Evolutionary conservation across 345 rosid genomes (phyloP), one percentile per base, ranked within the genome.

Genomic region (Raphanus sativus): DNA sequence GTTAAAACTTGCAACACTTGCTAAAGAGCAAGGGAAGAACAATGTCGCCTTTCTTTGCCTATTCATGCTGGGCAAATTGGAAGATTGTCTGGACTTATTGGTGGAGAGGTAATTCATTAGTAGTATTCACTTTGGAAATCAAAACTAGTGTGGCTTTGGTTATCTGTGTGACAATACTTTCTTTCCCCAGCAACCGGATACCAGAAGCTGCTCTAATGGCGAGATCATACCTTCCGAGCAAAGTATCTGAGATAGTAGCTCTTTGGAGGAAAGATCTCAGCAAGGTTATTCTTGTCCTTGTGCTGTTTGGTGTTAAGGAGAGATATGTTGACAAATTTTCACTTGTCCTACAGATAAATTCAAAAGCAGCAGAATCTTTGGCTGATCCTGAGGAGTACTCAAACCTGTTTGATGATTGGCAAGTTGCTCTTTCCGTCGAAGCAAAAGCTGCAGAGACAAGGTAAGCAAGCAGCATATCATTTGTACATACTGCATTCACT

Each of bases 121-220:
- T 69, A 33, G 50, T 69, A 33, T 28, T 67, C 73, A 34, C 52
- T 75, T 79, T 7, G 52, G 38, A 50, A 59, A 38, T 38, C 58
- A n/a, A 26, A 62, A 33, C 42, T 68, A 30, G 33, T 76, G 45
- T 24, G 56, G 59, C 69, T 56, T 21, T 36, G 34, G 38, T 75
- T 42, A 15, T 69, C 15, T 69, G 32, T 74, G 26, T 64, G 74
- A 55, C 82, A 29, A 75, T 70, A 32, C 55, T 61, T 75, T 78
- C 77, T 66, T 71, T 60, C 74, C 84, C 79, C 85, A 96, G 99
- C 78, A 93, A 93, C 81, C 97, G 99, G 84, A 90, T 93, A 86
- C 99, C 99, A 10, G 99, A 96, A 86, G 99, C 99, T 86, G 98
- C 99, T 81, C 83, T 93, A 80, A 91, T 96, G 97, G 99, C 98